Base-by-base conservation (phyloP, 768 basidiomycete genomes). In the Podaxis pistillaris region DNA sequence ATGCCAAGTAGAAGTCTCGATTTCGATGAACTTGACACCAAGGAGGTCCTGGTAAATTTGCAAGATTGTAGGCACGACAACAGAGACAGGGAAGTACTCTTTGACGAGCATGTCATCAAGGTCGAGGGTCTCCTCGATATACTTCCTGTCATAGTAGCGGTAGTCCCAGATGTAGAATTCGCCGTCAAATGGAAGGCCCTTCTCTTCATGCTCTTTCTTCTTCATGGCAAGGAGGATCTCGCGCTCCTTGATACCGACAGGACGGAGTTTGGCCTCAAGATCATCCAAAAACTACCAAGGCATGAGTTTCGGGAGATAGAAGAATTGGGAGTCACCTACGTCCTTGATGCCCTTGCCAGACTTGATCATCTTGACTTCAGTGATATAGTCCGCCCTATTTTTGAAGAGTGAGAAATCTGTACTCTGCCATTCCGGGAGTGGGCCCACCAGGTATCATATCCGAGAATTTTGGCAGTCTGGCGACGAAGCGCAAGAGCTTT, bases 361-460 rank as follows among this genome's bases (percentile, higher is more conserved):
- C 74, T 94, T 93, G 66, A 90, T 84, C 92, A 94, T 94, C 78
- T 92, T 92, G 51, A 85, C 82, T 71, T 95, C 93, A 1, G 93
- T 92, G 44, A 87, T 74, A 71, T 89, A 94, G 73, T 91, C 92
- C 1, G 91, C 93, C 85, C 79, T 81, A 36, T 3, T 9, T 36
- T 15, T 1, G 8, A 24, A n/a, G 41, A 24, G 46, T 36, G 11
- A 53, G 50, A 33, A 53, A 38, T 36, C 47, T 12, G 30, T 36
- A 26, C 17, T 37, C 6, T 7, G 52, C 11, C 24, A 44, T 9
- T 57, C 1, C 50, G 13, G 33, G 13, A 36, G 44, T 55, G 53
- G 5, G 33, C 63, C 22, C 63, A 79, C 87, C 91, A 94, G 8
- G 85, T 92, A 22, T 85, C 74, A 69, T 94, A 95, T 9, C 83